Conservation (phyloP, 176 grass and related monocot genomes). For the Triticum monococcum region DNA sequence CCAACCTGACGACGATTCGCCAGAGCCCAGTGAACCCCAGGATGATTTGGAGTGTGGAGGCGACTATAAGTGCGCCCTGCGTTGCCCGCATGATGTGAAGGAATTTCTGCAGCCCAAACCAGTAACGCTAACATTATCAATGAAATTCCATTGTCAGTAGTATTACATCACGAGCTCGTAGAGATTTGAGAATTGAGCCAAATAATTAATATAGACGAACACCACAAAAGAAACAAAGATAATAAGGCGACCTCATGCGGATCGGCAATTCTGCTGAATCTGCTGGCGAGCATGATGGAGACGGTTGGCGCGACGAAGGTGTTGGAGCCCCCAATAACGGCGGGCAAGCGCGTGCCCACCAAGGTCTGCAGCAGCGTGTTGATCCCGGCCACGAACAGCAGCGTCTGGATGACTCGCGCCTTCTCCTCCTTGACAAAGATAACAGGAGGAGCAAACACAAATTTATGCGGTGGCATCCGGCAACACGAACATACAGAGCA, state of each 20-base stretch:
- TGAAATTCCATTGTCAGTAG: neutral
- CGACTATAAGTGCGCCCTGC: slow-evolving; percentile 76
- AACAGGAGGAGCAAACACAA: neutral
- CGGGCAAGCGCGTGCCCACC: slow-evolving; percentile 79
- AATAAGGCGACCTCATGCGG: slow-evolving; percentile 62
- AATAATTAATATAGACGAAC: too few species aligned
- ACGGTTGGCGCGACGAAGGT: slow-evolving; percentile 73
- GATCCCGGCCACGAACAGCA: slow-evolving; percentile 84
- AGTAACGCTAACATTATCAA: neutral
- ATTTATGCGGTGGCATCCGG: too few species aligned
- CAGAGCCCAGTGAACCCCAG: slow-evolving; percentile 97
- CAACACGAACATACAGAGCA: neutral
- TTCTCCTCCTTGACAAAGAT: slow-evolving; percentile 65
- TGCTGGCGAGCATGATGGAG: slow-evolving; percentile 78
- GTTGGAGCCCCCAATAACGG: slow-evolving; percentile 83
- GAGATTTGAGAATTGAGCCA: too few species aligned
- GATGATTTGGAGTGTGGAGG: slow-evolving; percentile 81
- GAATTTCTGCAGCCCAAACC: slow-evolving; percentile 66
- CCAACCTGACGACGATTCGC: slow-evolving; percentile 79
- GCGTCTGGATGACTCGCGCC: slow-evolving; percentile 76
- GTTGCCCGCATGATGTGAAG: slow-evolving; percentile 72
- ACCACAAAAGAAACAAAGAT: neutral
- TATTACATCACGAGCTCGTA: too few species aligned
- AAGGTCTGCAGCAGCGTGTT: slow-evolving; percentile 85
- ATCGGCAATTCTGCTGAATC: slow-evolving; percentile 68